Percentiles rank a stretch among this genome's conserved stretches.
Conservation (phyloP, 495 filamentous ascomycete genomes). For the Opeltia flavorubescens region DNA sequence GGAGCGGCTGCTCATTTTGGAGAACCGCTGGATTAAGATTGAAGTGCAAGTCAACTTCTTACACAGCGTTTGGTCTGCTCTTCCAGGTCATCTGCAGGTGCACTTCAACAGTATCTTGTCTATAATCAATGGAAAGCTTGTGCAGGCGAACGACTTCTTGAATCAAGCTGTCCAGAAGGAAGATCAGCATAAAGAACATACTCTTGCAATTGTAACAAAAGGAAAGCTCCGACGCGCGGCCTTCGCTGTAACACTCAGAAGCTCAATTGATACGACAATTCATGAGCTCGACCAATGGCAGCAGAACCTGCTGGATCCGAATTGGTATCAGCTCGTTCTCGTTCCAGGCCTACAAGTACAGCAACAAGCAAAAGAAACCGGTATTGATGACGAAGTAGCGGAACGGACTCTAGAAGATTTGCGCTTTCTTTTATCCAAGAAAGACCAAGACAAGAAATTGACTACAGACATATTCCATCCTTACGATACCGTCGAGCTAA, state of each 20-base stretch:
- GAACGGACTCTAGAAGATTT: neutral
- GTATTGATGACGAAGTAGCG: neutral
- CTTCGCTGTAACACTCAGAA: neutral
- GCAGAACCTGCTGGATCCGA: neutral
- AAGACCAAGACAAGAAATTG: neutral
- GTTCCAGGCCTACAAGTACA: neutral
- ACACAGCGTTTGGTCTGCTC: neutral
- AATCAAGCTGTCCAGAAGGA: neutral
- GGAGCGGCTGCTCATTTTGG: neutral
- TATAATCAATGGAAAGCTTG: neutral
- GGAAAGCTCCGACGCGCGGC: neutral
- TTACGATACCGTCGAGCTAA: neutral
- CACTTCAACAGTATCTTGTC: neutral
- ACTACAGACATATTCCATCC: neutral
- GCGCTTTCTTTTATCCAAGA: neutral
- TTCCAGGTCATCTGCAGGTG: neutral
- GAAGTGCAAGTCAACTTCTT: neutral
- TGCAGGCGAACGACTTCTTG: neutral
- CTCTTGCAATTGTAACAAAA: neutral
- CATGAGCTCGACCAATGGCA: neutral
- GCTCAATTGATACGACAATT: neutral
- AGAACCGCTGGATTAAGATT: slow-evolving; percentile 1
- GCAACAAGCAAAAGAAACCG: neutral
- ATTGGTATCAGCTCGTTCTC: neutral
- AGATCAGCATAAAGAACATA: neutral